Conservation (phyloP, 345 rosid genomes). For the Dovyalis caffra region DNA sequence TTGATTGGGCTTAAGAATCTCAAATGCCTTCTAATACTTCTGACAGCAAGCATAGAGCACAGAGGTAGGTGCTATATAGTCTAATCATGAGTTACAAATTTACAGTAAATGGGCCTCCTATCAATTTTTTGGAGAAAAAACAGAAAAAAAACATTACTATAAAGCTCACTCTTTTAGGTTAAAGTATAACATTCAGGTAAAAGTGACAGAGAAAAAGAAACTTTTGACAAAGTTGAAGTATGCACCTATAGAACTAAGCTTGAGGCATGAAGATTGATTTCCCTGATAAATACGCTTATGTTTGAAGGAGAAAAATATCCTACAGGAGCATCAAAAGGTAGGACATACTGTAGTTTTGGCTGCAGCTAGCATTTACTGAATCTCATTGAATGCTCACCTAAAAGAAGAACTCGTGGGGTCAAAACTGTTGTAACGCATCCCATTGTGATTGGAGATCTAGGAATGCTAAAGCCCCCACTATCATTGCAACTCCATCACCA, state of each 20-base stretch:
- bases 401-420: neutral
- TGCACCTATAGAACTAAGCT: neutral
- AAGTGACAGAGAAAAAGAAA: neutral
- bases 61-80: neutral
- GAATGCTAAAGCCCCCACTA: neutral
- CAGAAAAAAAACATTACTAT: neutral
- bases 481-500: neutral
- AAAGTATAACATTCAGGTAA: neutral
- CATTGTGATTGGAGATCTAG: slow-evolving; percentile 2
- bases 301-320: neutral
- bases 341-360: neutral
- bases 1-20: neutral
- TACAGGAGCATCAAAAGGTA: neutral
- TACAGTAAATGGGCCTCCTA: neutral
- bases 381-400: neutral
- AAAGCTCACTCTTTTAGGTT: neutral
- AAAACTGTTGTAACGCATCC: neutral
- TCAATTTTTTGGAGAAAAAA: neutral
- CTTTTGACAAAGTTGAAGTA: neutral
- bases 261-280: neutral
- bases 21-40: neutral
- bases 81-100: neutral
- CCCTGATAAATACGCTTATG: neutral
- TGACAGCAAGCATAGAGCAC: neutral
- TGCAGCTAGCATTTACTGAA: neutral